Evolutionary conservation across 2,329 filamentous ascomycete species (phyloP).

Genomic region (Aspergillus fijiensis): DNA sequence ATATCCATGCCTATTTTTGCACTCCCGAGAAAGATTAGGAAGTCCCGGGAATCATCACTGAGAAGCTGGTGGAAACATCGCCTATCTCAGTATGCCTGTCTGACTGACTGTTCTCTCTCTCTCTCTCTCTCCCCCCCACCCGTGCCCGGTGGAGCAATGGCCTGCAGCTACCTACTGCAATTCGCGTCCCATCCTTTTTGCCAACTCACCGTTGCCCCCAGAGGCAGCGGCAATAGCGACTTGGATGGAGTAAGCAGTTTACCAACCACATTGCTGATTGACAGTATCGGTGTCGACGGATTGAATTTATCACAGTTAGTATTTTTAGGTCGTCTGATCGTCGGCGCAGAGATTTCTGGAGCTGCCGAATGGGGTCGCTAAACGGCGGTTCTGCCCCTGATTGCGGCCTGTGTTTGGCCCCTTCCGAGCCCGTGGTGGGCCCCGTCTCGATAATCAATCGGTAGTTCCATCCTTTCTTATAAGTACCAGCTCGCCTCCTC

Average conservation of each 20-base stretch:
- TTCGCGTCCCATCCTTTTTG: neutral
- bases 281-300: neutral
- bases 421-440: constrained; percentile 2
- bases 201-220: neutral
- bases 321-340: constrained; percentile 11
- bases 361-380: neutral
- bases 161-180: neutral
- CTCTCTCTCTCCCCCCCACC: neutral
- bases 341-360: constrained; percentile 6
- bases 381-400: constrained; percentile 4
- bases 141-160: neutral
- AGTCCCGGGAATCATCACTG: neutral
- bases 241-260: neutral
- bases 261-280: neutral
- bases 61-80: neutral
- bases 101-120: neutral
- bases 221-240: neutral
- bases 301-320: neutral
- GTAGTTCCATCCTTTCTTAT: neutral
- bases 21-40: neutral
- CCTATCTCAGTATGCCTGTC: neutral
- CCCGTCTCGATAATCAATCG: constrained; percentile 1
- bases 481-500: neutral
- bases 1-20: neutral
- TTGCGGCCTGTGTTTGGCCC: constrained; percentile 1